Evolutionary conservation across 2,329 filamentous ascomycete species (phyloP).

Genomic region (Pseudogymnoascus sp.): DNA sequence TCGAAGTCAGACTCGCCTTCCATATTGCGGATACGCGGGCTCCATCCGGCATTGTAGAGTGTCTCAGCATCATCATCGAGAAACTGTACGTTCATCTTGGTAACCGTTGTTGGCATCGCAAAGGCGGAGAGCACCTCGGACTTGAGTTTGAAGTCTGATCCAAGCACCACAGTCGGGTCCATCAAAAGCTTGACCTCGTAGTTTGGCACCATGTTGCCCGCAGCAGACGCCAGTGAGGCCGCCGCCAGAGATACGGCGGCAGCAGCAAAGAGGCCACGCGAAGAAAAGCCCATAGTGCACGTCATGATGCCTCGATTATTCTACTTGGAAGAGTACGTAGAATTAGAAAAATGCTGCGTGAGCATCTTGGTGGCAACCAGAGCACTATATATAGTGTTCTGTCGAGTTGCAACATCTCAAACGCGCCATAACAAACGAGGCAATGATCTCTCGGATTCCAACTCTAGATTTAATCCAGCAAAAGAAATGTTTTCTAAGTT

Average conservation of each 20-base stretch:
- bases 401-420: not conserved
- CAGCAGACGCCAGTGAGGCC: conserved; percentile 3
- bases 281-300: not conserved
- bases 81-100: conserved; percentile 33
- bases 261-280: not conserved
- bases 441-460: not conserved
- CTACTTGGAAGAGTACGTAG: not conserved
- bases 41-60: conserved; percentile 31
- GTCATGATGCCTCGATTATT: not conserved
- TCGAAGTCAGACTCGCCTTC: conserved; percentile 30
- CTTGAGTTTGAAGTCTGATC: conserved; percentile 26
- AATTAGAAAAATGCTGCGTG: not conserved
- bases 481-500: not conserved
- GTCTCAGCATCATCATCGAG: conserved; percentile 30
- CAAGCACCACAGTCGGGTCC: conserved; percentile 29
- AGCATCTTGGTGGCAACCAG: not conserved
- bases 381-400: not conserved
- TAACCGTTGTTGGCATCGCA: conserved; percentile 25
- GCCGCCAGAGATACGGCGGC: not conserved
- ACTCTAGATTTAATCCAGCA: not conserved
- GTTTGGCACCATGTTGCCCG: conserved; percentile 24
- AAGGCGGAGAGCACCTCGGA: conserved; percentile 27
- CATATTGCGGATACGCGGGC: conserved; percentile 31
- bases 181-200: conserved; percentile 32
- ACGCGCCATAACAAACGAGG: conserved; percentile 1